A percentile compares a stretch with the other conserved stretches of the same genome.
phyloP scores from a whole-genome alignment of 305 asterid species.

The Ajuga reptans region DNA sequence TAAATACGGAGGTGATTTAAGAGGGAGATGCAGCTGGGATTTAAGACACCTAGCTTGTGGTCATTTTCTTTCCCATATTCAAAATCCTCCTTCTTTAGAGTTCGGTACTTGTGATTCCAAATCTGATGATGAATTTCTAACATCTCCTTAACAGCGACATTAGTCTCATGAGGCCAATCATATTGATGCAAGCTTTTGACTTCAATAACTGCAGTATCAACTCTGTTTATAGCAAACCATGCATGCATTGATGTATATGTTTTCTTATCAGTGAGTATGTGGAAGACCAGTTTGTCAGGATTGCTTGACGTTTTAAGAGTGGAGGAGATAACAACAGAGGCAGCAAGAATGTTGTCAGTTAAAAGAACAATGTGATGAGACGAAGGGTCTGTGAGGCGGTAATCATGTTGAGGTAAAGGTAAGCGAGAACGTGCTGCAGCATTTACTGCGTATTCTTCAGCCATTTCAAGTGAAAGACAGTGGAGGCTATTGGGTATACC shows the following conservation, averaged over 20 bases:
- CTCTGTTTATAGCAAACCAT: conserved; percentile 65
- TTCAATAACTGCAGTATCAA: conserved; percentile 55
- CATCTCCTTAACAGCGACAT: conserved; percentile 54
- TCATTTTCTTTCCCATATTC: conserved; percentile 31
- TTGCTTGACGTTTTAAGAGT: conserved; percentile 35
- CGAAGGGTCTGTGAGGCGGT: conserved; percentile 53
- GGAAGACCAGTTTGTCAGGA: conserved; percentile 65
- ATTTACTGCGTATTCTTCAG: conserved; percentile 69
- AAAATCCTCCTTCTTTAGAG: conserved; percentile 32
- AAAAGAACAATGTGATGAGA: conserved; percentile 59
- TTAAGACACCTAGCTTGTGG: conserved; percentile 41
- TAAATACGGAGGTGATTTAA: conserved; percentile 74
- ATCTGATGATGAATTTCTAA: conserved; percentile 62
- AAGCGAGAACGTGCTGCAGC: conserved; percentile 62
- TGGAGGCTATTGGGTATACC: conserved; percentile 59
- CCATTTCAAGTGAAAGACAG: conserved; percentile 67
- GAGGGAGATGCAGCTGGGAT: conserved; percentile 58
- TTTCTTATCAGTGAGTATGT: conserved; percentile 74
- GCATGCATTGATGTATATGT: conserved; percentile 77
- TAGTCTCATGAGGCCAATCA: conserved; percentile 65
- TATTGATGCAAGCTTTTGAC: conserved; percentile 83
- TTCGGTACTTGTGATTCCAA: conserved; percentile 38
- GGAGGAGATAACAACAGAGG: conserved; percentile 73
- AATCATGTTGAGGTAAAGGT: conserved; percentile 53
- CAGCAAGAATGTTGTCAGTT: conserved; percentile 84